Evolutionary conservation across 495 filamentous ascomycete species (phyloP).

Genomic region (Neurospora cerealis): DNA sequence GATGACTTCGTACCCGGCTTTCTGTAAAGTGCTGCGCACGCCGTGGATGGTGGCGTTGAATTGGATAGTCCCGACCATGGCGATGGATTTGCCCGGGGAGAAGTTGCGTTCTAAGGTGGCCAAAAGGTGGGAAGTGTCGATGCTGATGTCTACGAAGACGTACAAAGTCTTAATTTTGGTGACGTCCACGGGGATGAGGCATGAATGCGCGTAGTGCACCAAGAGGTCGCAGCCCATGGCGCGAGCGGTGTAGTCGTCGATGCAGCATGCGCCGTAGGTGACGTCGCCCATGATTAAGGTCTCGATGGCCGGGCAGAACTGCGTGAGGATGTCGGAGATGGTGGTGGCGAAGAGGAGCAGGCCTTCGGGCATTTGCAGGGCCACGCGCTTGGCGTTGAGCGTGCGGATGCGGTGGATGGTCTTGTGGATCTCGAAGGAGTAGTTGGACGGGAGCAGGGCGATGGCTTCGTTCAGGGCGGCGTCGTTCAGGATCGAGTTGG

Average conservation of each 20-base stretch:
- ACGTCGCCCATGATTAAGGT: constrained; percentile 99
- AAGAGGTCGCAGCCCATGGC: constrained; percentile 91
- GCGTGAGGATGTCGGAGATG: constrained; percentile 91
- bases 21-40: constrained; percentile 62
- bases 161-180: constrained; percentile 94
- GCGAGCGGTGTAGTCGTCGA: constrained; percentile 94
- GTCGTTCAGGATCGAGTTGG: constrained; percentile 76
- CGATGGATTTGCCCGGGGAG: constrained; percentile 69
- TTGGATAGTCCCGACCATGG: constrained; percentile 93
- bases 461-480: constrained; percentile 84
- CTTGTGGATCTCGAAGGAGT: constrained; percentile 96
- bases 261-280: constrained; percentile 97
- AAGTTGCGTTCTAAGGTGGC: constrained; percentile 88
- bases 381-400: constrained; percentile 64
- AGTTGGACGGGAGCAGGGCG: constrained; percentile 78
- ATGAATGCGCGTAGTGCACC: constrained; percentile 95
- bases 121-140: constrained; percentile 79
- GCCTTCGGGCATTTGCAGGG: constrained; percentile 93
- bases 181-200: constrained; percentile 88
- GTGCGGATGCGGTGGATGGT: constrained; percentile 90
- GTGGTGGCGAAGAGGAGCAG: constrained; percentile 94
- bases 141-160: constrained; percentile 95
- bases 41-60: constrained; percentile 96
- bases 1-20: constrained; percentile 68
- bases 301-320: constrained; percentile 83